Evolutionary conservation across 2,329 filamentous ascomycete genomes (phyloP), one percentile per base, ranked within the genome.

Genomic region (Penicillium psychrosexuale): DNA sequence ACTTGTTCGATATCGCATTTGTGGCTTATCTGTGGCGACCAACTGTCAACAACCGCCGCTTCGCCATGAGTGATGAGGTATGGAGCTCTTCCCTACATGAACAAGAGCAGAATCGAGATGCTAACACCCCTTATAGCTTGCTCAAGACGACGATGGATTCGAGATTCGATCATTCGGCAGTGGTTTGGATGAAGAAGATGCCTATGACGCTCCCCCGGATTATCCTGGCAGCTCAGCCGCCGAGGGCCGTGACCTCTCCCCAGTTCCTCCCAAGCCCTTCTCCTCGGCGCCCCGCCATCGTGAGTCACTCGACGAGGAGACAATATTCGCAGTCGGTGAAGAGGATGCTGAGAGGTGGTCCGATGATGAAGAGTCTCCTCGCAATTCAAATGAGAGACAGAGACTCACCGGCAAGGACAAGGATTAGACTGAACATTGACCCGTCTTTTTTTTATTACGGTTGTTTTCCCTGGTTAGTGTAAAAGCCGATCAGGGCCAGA

Each of bases 91-190:
- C 27, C 28, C 40, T 27, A 12, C 11, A 31, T 6, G 46, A 22
- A 5, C 17, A 37, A 11, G 9, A 12, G 22, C 37, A 42, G 8
- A 33, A 22, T 47, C 27, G 44, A 1, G 12, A 45, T 60, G 55
- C 72, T 79, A 53, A 80, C 59, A 30, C 11, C 5, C 15, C 19
- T 8, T 46, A 38, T 58, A 87, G 84, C 88, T 99, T 69, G 93
- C 94, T 3, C 94, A 97, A 82, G 94, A 99, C 67, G 94, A 99
- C 65, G 93, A 97, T 69, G 94, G 94, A 34, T 99, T 99, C 71
- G 94, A 97, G 70, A 95, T 99, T 70, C 89, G 89, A 46, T 94
- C 94, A 53, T 88, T 99, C 59, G 91, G 90, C 48, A 89, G 90
- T 62, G 85, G 82, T 0, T 76, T 88, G 19, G 86, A 89, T 63